A percentile compares a stretch with the other conserved stretches of the same genome.
Conservation (phyloP, 371 early-diverging fungal species). For the Haplosporangium sp. region DNA sequence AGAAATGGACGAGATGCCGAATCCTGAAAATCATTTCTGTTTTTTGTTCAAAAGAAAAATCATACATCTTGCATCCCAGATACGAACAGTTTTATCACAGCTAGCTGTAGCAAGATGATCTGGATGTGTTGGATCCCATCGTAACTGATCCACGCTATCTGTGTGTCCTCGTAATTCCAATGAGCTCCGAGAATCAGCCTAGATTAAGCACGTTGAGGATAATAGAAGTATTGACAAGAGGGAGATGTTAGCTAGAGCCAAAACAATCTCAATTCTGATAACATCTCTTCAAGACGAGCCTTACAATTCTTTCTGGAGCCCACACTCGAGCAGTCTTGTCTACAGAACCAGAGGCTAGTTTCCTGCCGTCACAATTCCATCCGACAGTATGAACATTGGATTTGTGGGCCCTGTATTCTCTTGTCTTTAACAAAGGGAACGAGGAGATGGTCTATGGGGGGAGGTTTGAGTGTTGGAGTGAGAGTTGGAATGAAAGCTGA, state of each 20-base stretch:
- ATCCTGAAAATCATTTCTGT: neutral
- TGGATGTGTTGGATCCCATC: conserved; percentile 85
- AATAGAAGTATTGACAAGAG: neutral
- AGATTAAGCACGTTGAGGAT: neutral
- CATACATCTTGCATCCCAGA: conserved; percentile 90
- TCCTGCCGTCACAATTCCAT: conserved; percentile 76
- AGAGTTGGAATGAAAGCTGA: neutral
- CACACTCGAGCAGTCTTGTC: conserved; percentile 79
- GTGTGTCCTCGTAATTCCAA: conserved; percentile 84
- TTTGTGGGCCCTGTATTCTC: conserved; percentile 70
- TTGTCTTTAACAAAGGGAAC: conserved; percentile 45
- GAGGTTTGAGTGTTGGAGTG: neutral
- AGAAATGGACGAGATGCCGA: neutral
- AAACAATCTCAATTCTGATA: too few relatives aligned
- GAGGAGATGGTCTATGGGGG: conserved; percentile 39
- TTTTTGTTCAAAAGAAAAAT: neutral
- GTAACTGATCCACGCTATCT: conserved; percentile 86
- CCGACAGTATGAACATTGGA: conserved; percentile 74
- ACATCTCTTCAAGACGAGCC: neutral
- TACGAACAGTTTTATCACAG: conserved; percentile 84
- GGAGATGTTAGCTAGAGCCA: too few relatives aligned
- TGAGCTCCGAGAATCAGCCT: conserved; percentile 72
- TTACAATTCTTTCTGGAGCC: conserved; percentile 73
- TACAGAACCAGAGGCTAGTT: conserved; percentile 74
- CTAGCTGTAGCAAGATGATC: conserved; percentile 87